Percentiles rank a stretch among this genome's conserved stretches.
Conservation (phyloP, 2,329 filamentous ascomycete genomes). For the Lachnum nothofagi region DNA sequence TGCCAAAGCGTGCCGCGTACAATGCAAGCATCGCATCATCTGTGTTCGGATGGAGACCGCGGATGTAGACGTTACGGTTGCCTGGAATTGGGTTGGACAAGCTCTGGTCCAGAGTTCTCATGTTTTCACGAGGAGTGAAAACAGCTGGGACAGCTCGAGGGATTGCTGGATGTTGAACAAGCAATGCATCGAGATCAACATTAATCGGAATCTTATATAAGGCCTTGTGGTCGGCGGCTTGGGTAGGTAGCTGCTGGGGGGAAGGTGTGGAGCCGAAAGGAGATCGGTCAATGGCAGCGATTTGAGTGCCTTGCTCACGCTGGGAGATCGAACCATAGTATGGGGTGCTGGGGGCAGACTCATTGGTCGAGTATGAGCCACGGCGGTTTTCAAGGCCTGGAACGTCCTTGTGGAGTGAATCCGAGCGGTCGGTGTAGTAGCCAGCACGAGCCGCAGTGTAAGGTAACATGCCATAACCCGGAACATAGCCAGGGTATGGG, state of each 20-base stretch:
- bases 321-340: slow-evolving; percentile 56
- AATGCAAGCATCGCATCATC: slow-evolving; percentile 81
- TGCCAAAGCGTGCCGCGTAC: slow-evolving; percentile 83
- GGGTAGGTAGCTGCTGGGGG: slow-evolving; percentile 52
- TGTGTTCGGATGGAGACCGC: slow-evolving; percentile 89
- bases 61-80: slow-evolving; percentile 97
- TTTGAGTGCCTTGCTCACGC: slow-evolving; percentile 54
- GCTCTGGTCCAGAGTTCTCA: slow-evolving; percentile 88
- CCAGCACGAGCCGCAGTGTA: slow-evolving; percentile 29
- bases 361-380: slow-evolving; percentile 63
- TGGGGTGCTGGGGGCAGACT: slow-evolving; percentile 61
- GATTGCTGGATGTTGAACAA: slow-evolving; percentile 73
- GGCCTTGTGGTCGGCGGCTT: slow-evolving; percentile 34
- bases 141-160: slow-evolving; percentile 86
- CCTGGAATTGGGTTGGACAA: slow-evolving; percentile 85
- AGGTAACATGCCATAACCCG: slow-evolving; percentile 30
- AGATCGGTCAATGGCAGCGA: slow-evolving; percentile 57
- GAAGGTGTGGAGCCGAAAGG: slow-evolving; percentile 60
- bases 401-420: slow-evolving; percentile 40
- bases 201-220: slow-evolving; percentile 31
- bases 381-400: slow-evolving; percentile 61
- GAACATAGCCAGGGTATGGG: slow-evolving; percentile 31
- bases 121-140: slow-evolving; percentile 76
- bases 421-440: slow-evolving; percentile 30
- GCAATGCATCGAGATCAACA: slow-evolving; percentile 54